A percentile compares a stretch with the other conserved stretches of the same genome.
Evolutionary conservation across 2,329 filamentous ascomycete genomes (phyloP).

Genomic region (Monilinia aucupariae): DNA sequence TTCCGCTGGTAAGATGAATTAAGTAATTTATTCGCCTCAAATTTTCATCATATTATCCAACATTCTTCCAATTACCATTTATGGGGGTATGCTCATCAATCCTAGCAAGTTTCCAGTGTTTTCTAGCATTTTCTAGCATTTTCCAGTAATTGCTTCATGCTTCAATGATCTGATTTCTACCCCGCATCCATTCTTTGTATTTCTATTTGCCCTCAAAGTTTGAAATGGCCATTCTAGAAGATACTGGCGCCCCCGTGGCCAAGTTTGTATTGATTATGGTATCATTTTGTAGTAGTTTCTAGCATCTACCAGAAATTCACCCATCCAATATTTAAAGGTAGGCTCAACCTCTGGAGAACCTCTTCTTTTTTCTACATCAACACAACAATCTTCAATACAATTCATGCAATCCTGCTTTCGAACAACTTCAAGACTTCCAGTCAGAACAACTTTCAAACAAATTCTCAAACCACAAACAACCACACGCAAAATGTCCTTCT

Average conservation of each 20-base stretch:
- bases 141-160: conserved; percentile 5
- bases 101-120: conserved; percentile 4
- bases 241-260: background rate
- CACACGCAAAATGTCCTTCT: conserved; percentile 53
- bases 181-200: conserved; percentile 3
- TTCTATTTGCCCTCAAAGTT: conserved; percentile 8
- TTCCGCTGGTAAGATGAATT: background rate
- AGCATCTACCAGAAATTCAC: conserved; percentile 12
- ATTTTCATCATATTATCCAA: background rate
- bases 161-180: conserved; percentile 2
- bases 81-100: background rate
- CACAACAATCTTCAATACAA: conserved; percentile 17
- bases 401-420: conserved; percentile 14
- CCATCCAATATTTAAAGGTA: conserved; percentile 15
- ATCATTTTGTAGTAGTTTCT: conserved; percentile 2
- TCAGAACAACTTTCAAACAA: conserved; percentile 16
- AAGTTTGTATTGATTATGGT: background rate
- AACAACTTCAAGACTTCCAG: conserved; percentile 16
- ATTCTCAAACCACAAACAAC: conserved; percentile 27
- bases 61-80: background rate
- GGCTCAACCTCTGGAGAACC: background rate
- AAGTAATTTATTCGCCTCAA: background rate
- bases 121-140: conserved; percentile 1
- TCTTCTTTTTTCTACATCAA: conserved; percentile 12
- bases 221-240: background rate